phyloP scores from a whole-genome alignment of 495 filamentous ascomycete species.

The Aspergillus indologenus region DNA sequence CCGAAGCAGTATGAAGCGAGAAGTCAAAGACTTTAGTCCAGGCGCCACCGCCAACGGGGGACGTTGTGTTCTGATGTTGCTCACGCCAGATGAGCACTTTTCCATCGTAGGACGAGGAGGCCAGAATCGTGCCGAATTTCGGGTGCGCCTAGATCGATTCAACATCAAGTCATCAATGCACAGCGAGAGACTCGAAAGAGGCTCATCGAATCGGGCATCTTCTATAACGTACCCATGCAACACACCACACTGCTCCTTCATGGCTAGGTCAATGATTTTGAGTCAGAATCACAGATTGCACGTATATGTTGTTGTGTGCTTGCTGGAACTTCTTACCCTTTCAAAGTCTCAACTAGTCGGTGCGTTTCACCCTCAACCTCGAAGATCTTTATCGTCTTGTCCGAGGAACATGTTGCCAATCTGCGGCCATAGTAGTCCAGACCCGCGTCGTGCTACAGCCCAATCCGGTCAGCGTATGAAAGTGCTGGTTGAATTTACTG shows the following conservation, averaged over 20 bases:
- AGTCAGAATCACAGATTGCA: conserved; percentile 12
- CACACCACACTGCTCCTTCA: conserved; percentile 93
- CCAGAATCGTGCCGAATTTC: conserved; percentile 97
- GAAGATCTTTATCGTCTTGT: conserved; percentile 99
- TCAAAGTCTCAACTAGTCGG: conserved; percentile 85
- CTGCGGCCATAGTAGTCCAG: conserved; percentile 97
- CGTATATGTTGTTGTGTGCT: background rate
- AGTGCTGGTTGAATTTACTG: background rate
- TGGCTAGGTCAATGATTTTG: conserved; percentile 59
- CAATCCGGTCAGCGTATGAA: conserved; percentile 3
- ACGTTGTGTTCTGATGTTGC: conserved; percentile 51
- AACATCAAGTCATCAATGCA: conserved; percentile 2
- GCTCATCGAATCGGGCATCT: background rate
- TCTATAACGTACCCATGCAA: conserved; percentile 69
- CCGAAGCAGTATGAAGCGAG: conserved; percentile 84
- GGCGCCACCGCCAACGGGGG: conserved; percentile 45
- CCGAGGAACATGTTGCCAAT: conserved; percentile 94
- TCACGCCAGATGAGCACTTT: conserved; percentile 99
- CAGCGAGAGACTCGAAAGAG: background rate
- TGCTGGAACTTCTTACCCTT: conserved; percentile 61
- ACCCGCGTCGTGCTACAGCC: conserved; percentile 83
- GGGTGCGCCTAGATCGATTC: conserved; percentile 67
- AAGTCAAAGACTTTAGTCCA: conserved; percentile 89
- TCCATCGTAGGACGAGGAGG: conserved; percentile 90
- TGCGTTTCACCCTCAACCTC: conserved; percentile 95